phyloP scores from a whole-genome alignment of 2,329 filamentous ascomycete species.

The Magnaporthiopsis incrustans region DNA sequence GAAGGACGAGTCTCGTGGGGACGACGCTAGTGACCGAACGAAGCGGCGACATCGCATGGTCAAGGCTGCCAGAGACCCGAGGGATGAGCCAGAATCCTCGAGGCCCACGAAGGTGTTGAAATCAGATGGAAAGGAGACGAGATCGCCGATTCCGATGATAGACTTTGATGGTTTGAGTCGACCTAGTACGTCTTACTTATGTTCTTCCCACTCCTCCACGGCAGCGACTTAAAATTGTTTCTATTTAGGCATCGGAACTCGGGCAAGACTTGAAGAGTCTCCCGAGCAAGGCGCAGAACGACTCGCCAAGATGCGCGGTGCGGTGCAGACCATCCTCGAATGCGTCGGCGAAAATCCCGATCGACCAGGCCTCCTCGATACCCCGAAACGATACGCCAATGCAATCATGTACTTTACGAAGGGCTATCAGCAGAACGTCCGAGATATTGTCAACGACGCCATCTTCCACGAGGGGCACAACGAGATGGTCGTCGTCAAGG shows the following conservation, averaged over 20 bases:
- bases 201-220: not conserved
- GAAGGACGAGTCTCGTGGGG: constrained; percentile 15
- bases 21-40: constrained; percentile 10
- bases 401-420: constrained; percentile 94
- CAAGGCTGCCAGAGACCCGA: constrained; percentile 52
- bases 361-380: constrained; percentile 57
- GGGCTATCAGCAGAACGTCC: constrained; percentile 91
- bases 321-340: constrained; percentile 58
- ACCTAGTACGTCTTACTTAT: constrained; percentile 35
- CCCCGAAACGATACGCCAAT: constrained; percentile 84
- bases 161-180: constrained; percentile 55
- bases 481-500: constrained; percentile 95
- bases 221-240: not conserved
- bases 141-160: constrained; percentile 47
- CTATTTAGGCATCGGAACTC: constrained; percentile 50
- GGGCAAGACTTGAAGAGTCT: constrained; percentile 51
- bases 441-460: constrained; percentile 84
- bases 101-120: constrained; percentile 27
- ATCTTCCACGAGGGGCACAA: constrained; percentile 96
- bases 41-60: constrained; percentile 46
- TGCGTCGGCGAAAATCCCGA: constrained; percentile 62
- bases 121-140: constrained; percentile 20
- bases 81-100: constrained; percentile 37
- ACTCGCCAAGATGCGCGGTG: constrained; percentile 51
- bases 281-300: constrained; percentile 41